Evolutionary conservation across 352 stramenopile species (phyloP).

Genomic region (Globisporangium perplexum): DNA sequence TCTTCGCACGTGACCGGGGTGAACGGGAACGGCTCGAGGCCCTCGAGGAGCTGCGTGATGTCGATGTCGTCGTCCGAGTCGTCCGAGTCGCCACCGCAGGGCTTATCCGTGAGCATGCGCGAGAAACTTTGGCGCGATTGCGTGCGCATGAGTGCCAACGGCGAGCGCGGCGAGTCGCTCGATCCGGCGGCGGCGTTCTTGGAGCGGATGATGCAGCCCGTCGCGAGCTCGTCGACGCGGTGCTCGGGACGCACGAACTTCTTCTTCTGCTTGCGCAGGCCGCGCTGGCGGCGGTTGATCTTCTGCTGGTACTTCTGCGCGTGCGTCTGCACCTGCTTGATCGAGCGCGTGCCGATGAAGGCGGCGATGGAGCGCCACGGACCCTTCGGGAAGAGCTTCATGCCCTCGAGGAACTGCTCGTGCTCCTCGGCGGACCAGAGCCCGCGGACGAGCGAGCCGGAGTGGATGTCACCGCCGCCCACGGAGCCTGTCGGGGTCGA

Average conservation of each 20-base stretch:
- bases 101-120: conserved; percentile 10
- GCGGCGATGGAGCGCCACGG: conserved; percentile 72
- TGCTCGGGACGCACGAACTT: conserved; percentile 70
- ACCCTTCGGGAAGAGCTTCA: conserved; percentile 73
- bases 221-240: conserved; percentile 57
- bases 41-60: conserved; percentile 22
- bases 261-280: conserved; percentile 83
- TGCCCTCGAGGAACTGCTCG: conserved; percentile 76
- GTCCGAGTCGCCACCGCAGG: neutral
- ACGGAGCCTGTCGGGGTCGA: conserved; percentile 5
- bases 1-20: conserved; percentile 30
- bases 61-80: conserved; percentile 20
- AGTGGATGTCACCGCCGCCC: conserved; percentile 11
- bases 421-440: conserved; percentile 76
- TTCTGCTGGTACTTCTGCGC: conserved; percentile 87
- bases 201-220: conserved; percentile 59
- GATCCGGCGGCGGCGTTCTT: conserved; percentile 11
- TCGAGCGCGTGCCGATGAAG: conserved; percentile 70
- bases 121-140: conserved; percentile 17
- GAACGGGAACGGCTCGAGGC: conserved; percentile 50
- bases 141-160: conserved; percentile 18
- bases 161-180: conserved; percentile 40
- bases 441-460: conserved; percentile 40
- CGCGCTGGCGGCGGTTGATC: conserved; percentile 70
- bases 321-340: conserved; percentile 83